These are phyloP conservation scores for Vachellia collinsii DNA, from an alignment of 306 rosid genomes.

Conservation along the genomic window DNA sequence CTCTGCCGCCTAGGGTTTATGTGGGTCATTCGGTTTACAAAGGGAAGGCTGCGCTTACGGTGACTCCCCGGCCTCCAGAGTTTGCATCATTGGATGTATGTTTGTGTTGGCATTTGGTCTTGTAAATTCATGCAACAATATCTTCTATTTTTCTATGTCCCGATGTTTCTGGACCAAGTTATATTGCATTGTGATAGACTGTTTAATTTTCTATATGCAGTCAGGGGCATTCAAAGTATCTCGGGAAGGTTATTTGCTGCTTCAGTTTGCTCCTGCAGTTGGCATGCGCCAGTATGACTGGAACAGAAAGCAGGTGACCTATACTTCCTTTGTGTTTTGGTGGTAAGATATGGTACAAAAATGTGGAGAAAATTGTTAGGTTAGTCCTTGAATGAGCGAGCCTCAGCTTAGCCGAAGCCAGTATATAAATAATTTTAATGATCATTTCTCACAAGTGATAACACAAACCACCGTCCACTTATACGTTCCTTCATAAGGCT, in stretches of 20 bases:
- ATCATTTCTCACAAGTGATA: not conserved
- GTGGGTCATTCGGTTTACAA: constrained; percentile 94
- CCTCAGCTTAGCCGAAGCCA: not conserved
- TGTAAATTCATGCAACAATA: not conserved
- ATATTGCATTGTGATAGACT: not conserved
- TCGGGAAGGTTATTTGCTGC: constrained; percentile 86
- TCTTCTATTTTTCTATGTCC: constrained; percentile 11
- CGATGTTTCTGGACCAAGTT: constrained; percentile 2
- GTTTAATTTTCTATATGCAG: constrained; percentile 44
- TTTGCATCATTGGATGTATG: constrained; percentile 74
- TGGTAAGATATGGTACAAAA: not conserved
- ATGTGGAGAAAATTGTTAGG: not conserved
- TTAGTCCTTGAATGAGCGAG: constrained; percentile 8
- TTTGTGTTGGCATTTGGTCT: constrained; percentile 28
- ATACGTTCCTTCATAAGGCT: not conserved
- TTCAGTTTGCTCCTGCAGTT: constrained; percentile 89
- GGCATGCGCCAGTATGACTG: constrained; percentile 83
- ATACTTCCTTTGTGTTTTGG: constrained; percentile 17
- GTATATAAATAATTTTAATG: not conserved
- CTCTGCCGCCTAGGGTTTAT: constrained; percentile 69
- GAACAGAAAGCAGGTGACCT: constrained; percentile 83
- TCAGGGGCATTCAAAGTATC: constrained; percentile 88
- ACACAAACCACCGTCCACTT: not conserved
- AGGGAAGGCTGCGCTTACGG: constrained; percentile 91
- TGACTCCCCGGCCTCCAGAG: constrained; percentile 84